Evolutionary conservation across 805 yeast species (phyloP).

Genomic region (Zygoascus bituminiphila): DNA sequence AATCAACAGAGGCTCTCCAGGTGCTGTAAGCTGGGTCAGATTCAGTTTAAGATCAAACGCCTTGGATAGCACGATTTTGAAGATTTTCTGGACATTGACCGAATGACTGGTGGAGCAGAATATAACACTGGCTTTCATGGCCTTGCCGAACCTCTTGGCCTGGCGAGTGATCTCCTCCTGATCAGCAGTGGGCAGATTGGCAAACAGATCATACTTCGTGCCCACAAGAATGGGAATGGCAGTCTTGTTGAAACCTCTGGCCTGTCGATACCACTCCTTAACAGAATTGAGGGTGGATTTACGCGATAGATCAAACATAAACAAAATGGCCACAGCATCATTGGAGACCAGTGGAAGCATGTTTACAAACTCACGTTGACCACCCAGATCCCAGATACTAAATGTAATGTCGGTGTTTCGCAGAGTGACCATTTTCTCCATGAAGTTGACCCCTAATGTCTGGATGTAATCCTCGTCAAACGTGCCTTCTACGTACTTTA

Average conservation of each 20-base stretch:
- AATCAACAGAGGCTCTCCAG: constrained; percentile 87
- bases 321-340: constrained; percentile 85
- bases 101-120: constrained; percentile 91
- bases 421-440: constrained; percentile 81
- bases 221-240: constrained; percentile 91
- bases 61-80: constrained; percentile 81
- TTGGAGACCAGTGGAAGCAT: constrained; percentile 90
- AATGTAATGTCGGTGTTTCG: constrained; percentile 83
- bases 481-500: constrained; percentile 90
- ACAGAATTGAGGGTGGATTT: constrained; percentile 79
- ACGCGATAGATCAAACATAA: constrained; percentile 84
- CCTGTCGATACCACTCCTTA: constrained; percentile 91
- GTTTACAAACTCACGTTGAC: constrained; percentile 88
- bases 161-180: constrained; percentile 77
- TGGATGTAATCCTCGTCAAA: constrained; percentile 89
- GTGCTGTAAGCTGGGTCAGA: constrained; percentile 71
- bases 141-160: constrained; percentile 76
- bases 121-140: constrained; percentile 76
- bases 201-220: constrained; percentile 84
- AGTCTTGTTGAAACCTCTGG: constrained; percentile 78
- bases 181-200: constrained; percentile 67
- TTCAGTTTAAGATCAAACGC: constrained; percentile 80
- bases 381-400: constrained; percentile 94
- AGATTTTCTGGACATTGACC: constrained; percentile 86
- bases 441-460: constrained; percentile 89